These are phyloP conservation scores for Boletus rubescentipes DNA, from an alignment of 768 basidiomycete species.

Conservation along the genomic window DNA sequence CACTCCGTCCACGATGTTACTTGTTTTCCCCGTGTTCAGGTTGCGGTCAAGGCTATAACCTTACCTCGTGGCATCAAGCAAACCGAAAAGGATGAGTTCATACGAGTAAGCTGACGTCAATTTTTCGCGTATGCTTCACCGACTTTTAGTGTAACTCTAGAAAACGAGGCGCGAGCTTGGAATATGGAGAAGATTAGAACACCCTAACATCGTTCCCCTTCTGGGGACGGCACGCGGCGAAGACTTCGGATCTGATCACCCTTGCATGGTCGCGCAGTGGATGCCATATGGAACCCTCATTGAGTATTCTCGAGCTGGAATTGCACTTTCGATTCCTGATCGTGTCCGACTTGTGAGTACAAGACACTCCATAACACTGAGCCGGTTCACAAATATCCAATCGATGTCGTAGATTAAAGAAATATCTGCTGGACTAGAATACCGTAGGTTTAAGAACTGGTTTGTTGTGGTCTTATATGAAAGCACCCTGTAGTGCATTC, in stretches of 20 bases:
- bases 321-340: no score
- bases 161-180: conserved; percentile 3
- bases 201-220: conserved; percentile 10
- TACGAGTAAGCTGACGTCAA: background rate
- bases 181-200: conserved; percentile 6
- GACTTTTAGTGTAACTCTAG: background rate
- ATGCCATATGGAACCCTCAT: no score
- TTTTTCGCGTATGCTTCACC: background rate
- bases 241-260: background rate
- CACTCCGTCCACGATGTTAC: background rate
- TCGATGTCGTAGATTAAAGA: background rate
- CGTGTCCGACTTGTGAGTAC: no score
- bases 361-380: no score
- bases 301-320: no score
- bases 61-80: background rate
- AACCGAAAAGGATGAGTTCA: background rate
- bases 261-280: no score
- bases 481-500: background rate
- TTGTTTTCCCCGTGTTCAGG: no score
- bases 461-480: background rate
- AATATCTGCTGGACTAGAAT: background rate
- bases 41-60: background rate
- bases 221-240: background rate
- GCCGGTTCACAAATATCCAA: no score
- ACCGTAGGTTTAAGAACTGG: background rate